phyloP scores from a whole-genome alignment of 1,284 basidiomycete species.

The Sphaerobolus stellatus region DNA sequence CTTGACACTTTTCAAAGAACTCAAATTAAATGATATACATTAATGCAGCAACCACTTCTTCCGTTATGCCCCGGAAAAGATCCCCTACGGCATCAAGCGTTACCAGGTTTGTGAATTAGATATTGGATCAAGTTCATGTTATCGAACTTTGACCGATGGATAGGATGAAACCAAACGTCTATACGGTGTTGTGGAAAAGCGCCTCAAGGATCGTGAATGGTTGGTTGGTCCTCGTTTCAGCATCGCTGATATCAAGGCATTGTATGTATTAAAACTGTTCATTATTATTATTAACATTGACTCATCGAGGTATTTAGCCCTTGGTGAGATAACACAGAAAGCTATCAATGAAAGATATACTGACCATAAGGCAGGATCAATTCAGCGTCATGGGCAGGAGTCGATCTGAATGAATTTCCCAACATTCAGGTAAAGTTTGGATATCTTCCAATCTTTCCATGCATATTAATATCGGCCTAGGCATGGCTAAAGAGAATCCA shows the following conservation, averaged over 20 bases:
- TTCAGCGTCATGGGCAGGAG: neutral
- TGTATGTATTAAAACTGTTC: neutral
- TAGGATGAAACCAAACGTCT: constrained; percentile 10
- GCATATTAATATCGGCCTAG: neutral
- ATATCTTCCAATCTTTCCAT: neutral
- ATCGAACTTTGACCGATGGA: neutral
- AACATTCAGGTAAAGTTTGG: neutral
- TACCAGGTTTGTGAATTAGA: constrained; percentile 18
- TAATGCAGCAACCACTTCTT: constrained; percentile 7
- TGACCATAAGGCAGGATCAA: too few species aligned
- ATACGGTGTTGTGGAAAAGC: constrained; percentile 6
- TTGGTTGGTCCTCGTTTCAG: constrained; percentile 10
- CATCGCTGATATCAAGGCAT: constrained; percentile 9
- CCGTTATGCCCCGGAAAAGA: constrained; percentile 20
- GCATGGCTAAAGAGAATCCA: neutral
- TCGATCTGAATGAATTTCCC: neutral
- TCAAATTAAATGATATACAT: neutral
- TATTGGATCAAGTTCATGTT: neutral
- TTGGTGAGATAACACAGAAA: too few species aligned
- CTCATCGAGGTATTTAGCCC: neutral
- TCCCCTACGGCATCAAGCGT: constrained; percentile 29
- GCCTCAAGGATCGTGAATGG: constrained; percentile 6
- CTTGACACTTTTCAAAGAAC: too few species aligned
- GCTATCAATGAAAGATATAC: too few species aligned
- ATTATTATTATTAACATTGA: neutral